Evolutionary conservation across 306 rosid species (phyloP).

Genomic region (Macrotyloma uniflorum): DNA sequence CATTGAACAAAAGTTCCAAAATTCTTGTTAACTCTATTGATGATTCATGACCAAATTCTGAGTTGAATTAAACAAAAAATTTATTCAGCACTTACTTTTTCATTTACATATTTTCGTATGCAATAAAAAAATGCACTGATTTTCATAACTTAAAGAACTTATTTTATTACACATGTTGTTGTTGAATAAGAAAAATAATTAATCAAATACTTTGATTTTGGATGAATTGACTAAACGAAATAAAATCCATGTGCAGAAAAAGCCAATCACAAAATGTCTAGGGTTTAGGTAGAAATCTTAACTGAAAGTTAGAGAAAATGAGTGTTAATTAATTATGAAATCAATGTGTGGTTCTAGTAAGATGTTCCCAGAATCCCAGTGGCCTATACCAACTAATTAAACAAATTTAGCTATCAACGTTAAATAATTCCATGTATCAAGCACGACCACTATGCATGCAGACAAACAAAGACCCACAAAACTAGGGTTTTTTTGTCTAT

Average conservation of each 20-base stretch:
- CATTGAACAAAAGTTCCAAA: too few species aligned
- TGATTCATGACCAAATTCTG: too few species aligned
- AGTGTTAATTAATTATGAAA: too few species aligned
- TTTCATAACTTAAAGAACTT: background rate
- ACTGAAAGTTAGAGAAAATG: background rate
- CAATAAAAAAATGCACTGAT: background rate
- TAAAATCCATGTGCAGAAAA: background rate
- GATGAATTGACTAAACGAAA: background rate
- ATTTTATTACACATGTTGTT: background rate
- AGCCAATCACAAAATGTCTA: background rate
- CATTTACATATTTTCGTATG: too few species aligned
- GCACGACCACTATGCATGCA: background rate
- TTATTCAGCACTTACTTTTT: too few species aligned
- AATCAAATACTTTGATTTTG: background rate
- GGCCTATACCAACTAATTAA: background rate
- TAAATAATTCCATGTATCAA: background rate
- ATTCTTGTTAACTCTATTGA: too few species aligned
- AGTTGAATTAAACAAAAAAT: too few species aligned
- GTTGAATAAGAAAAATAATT: background rate
- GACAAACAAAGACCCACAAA: constrained; percentile 1
- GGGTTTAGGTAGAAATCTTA: background rate
- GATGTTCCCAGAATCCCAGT: too few species aligned
- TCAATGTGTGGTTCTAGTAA: background rate
- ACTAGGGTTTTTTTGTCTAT: background rate
- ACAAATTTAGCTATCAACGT: background rate